A percentile compares a stretch with the other conserved stretches of the same genome.
Evolutionary conservation across 1,139 yeast species (phyloP).

Genomic region (Barnettozyma hawaiiensis): DNA sequence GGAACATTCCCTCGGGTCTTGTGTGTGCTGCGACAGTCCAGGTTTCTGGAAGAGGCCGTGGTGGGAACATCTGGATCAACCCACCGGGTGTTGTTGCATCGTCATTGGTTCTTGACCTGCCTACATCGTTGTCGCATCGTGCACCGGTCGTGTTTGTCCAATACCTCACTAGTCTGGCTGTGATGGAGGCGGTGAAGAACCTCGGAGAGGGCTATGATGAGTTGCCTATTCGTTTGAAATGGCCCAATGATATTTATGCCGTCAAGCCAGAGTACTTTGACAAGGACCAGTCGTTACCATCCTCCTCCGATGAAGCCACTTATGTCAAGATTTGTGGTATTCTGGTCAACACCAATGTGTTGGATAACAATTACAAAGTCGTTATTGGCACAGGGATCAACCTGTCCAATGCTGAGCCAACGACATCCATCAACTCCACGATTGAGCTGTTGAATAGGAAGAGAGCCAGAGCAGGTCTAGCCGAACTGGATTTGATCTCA

Average conservation of each 20-base stretch:
- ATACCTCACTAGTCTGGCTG: slow-evolving; percentile 77
- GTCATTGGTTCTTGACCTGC: slow-evolving; percentile 63
- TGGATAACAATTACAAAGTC: slow-evolving; percentile 50
- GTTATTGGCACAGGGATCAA: slow-evolving; percentile 87
- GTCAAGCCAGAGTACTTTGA: slow-evolving; percentile 53
- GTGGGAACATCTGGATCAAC: slow-evolving; percentile 92
- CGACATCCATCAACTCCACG: slow-evolving; percentile 77
- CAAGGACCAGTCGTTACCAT: slow-evolving; percentile 15
- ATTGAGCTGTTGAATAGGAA: slow-evolving; percentile 53
- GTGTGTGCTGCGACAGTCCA: slow-evolving; percentile 60
- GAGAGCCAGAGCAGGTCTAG: slow-evolving; percentile 37
- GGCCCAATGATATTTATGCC: slow-evolving; percentile 95
- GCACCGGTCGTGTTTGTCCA: slow-evolving; percentile 70
- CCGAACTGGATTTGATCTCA: slow-evolving; percentile 43
- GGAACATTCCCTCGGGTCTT: slow-evolving; percentile 63
- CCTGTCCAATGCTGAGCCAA: slow-evolving; percentile 81
- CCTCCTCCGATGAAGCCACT: slow-evolving; percentile 40
- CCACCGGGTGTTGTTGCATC: slow-evolving; percentile 89
- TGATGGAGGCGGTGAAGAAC: slow-evolving; percentile 67
- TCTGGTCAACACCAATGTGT: slow-evolving; percentile 69
- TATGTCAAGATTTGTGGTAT: slow-evolving; percentile 82
- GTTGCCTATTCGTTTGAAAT: slow-evolving; percentile 77
- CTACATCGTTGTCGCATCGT: slow-evolving; percentile 36
- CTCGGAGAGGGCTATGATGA: slow-evolving; percentile 66
- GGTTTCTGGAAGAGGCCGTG: slow-evolving; percentile 88